Percentiles rank a stretch among this genome's conserved stretches.
Conservation (phyloP, 441 rosid species). For the Pelargonium australe region DNA sequence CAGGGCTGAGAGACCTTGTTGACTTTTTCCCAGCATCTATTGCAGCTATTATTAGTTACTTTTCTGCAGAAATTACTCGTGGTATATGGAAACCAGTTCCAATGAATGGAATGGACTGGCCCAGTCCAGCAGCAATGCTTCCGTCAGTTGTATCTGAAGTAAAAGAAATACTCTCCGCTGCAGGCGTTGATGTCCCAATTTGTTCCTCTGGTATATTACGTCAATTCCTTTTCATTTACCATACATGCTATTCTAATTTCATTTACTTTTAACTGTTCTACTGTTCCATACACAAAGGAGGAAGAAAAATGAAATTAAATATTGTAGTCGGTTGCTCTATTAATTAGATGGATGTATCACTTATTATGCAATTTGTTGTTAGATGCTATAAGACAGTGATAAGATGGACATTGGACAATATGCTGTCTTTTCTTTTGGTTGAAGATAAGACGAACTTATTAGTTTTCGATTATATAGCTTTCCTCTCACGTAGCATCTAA, state of each 20-base stretch:
- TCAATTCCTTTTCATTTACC: background rate
- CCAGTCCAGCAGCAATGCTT: slow-evolving; percentile 52
- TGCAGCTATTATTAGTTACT: slow-evolving; percentile 50
- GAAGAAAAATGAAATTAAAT: too few species aligned
- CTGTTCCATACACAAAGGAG: too few species aligned
- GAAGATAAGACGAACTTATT: too few species aligned
- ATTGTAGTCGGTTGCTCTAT: too few species aligned
- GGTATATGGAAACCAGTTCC: slow-evolving; percentile 65
- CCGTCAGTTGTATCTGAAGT: slow-evolving; percentile 46
- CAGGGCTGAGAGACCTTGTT: slow-evolving; percentile 64
- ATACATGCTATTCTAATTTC: background rate
- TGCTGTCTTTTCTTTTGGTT: too few species aligned
- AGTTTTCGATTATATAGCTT: too few species aligned
- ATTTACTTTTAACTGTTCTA: too few species aligned
- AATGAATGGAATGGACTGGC: slow-evolving; percentile 76
- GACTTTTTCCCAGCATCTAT: slow-evolving; percentile 64
- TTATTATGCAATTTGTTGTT: too few species aligned
- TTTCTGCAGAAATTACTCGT: slow-evolving; percentile 56
- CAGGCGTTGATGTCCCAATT: slow-evolving; percentile 42
- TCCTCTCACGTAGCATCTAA: too few species aligned
- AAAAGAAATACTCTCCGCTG: slow-evolving; percentile 45
- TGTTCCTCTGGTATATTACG: slow-evolving; percentile 33
- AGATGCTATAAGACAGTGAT: too few species aligned
- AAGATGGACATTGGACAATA: too few species aligned
- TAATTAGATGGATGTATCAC: too few species aligned